phyloP scores from a whole-genome alignment of 139 green algal genomes.

The Chlorella sorokiniana region DNA sequence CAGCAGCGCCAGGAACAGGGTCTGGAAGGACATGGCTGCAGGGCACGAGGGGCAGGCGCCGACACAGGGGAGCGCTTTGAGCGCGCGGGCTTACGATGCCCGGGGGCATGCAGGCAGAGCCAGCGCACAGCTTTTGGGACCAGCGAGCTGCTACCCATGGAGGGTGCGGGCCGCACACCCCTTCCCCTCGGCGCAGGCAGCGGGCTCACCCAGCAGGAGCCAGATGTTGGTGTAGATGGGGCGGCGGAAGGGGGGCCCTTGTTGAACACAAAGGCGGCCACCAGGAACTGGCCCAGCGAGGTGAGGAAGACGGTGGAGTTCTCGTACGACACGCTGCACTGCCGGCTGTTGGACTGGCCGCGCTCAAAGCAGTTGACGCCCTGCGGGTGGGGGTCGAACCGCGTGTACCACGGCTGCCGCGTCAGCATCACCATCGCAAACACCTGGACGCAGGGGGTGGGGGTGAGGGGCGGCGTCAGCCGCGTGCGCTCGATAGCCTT shows the following conservation, averaged over 20 bases:
- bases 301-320: slow-evolving; percentile 44
- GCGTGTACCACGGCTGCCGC: slow-evolving; percentile 34
- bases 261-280: slow-evolving; percentile 48
- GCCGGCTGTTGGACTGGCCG: slow-evolving; percentile 17
- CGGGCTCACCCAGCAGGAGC: slow-evolving; percentile 36
- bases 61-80: not conserved
- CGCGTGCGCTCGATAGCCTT: not conserved
- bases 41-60: not conserved
- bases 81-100: not conserved
- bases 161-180: not conserved
- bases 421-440: slow-evolving; percentile 33
- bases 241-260: slow-evolving; percentile 38
- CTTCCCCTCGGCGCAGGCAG: not conserved
- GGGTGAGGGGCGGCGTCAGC: not conserved
- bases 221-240: slow-evolving; percentile 43
- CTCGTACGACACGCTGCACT: slow-evolving; percentile 34
- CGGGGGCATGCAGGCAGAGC: not conserved
- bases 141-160: not conserved
- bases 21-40: slow-evolving; percentile 23
- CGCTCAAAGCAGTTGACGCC: slow-evolving; percentile 41
- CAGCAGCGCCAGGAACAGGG: slow-evolving; percentile 1
- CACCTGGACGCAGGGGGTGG: not conserved
- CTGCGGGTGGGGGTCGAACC: slow-evolving; percentile 33
- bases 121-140: not conserved
- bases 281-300: slow-evolving; percentile 44